Conservation (phyloP, 495 filamentous ascomycete species). For the Xeromyces bisporus region DNA sequence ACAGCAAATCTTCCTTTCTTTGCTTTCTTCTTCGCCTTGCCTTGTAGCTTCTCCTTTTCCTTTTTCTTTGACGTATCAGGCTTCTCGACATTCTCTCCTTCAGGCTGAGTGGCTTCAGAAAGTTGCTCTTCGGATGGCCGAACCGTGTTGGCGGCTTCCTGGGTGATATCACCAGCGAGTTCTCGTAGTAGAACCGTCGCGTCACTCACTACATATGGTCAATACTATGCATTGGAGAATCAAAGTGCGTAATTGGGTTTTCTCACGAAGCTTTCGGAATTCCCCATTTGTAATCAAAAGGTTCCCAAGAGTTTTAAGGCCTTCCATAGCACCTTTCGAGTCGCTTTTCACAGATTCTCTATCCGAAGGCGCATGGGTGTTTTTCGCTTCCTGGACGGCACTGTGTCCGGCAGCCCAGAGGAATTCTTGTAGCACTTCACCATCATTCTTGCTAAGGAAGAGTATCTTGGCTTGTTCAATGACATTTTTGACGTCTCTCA, state of each 20-base stretch:
- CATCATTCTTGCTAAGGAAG: slow-evolving; percentile 88
- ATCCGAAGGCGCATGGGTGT: slow-evolving; percentile 48
- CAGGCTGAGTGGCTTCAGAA: slow-evolving; percentile 59
- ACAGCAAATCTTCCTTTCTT: too few species aligned
- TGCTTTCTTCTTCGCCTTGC: slow-evolving; percentile 43
- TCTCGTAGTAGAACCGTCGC: slow-evolving; percentile 69
- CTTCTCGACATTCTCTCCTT: slow-evolving; percentile 71
- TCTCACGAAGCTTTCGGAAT: slow-evolving; percentile 83
- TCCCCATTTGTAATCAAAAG: slow-evolving; percentile 91
- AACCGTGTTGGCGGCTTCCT: slow-evolving; percentile 60
- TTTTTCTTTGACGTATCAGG: slow-evolving; percentile 59
- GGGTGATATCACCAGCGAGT: slow-evolving; percentile 77
- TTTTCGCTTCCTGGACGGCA: slow-evolving; percentile 34
- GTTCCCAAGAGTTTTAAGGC: slow-evolving; percentile 75
- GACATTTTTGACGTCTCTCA: slow-evolving; percentile 62
- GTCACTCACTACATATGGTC: slow-evolving; percentile 54
- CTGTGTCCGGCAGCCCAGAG: slow-evolving; percentile 82
- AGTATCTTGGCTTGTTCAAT: slow-evolving; percentile 78
- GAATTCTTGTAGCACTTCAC: slow-evolving; percentile 88
- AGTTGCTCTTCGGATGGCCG: slow-evolving; percentile 68
- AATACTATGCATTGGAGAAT: slow-evolving; percentile 4
- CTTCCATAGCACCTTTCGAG: slow-evolving; percentile 62
- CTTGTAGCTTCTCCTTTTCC: slow-evolving; percentile 48
- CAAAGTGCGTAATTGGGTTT: neutral
- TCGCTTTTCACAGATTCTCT: slow-evolving; percentile 67